Percentiles rank a stretch among this genome's conserved stretches.
Conservation (phyloP, 2,329 filamentous ascomycete species). For the Trichoderma afroharzianum region DNA sequence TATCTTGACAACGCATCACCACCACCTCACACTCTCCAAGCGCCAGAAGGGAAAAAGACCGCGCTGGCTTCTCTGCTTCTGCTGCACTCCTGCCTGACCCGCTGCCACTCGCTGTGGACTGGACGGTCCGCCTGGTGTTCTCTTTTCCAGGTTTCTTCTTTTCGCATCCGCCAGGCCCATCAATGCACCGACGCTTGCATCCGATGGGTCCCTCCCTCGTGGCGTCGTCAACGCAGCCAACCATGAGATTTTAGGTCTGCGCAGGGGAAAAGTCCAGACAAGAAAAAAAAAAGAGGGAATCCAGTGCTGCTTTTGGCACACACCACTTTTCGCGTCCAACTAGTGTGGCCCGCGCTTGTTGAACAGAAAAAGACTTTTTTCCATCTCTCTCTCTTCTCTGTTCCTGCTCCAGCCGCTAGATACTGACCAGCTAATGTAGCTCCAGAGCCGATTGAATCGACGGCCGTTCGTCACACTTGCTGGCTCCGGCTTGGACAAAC, state of each 20-base stretch:
- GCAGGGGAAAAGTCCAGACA: slow-evolving; percentile 15
- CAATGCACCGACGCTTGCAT: not conserved
- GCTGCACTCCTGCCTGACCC: slow-evolving; percentile 30
- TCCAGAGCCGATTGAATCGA: slow-evolving; percentile 11
- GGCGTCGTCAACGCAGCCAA: slow-evolving; percentile 14
- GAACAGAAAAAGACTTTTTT: not conserved
- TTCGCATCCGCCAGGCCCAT: not conserved
- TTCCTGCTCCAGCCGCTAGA: not conserved
- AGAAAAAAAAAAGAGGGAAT: slow-evolving; percentile 8
- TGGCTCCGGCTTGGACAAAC: not conserved
- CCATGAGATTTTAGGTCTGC: slow-evolving; percentile 3
- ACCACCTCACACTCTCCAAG: slow-evolving; percentile 23
- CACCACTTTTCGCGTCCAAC: slow-evolving; percentile 15
- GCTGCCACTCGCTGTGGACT: slow-evolving; percentile 16
- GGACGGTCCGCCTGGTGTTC: slow-evolving; percentile 1
- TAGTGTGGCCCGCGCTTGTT: slow-evolving; percentile 34
- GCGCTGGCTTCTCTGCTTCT: not conserved
- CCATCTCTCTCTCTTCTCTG: not conserved
- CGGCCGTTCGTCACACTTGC: slow-evolving; percentile 2
- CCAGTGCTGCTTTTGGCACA: slow-evolving; percentile 26
- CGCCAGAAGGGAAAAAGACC: not conserved
- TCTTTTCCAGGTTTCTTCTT: not conserved
- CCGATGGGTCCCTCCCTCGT: slow-evolving; percentile 12
- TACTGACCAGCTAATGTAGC: slow-evolving; percentile 5
- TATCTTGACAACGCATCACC: slow-evolving; percentile 52